Conservation (phyloP, 164 flowering plant genomes). For the Euptelea pleiosperma region DNA sequence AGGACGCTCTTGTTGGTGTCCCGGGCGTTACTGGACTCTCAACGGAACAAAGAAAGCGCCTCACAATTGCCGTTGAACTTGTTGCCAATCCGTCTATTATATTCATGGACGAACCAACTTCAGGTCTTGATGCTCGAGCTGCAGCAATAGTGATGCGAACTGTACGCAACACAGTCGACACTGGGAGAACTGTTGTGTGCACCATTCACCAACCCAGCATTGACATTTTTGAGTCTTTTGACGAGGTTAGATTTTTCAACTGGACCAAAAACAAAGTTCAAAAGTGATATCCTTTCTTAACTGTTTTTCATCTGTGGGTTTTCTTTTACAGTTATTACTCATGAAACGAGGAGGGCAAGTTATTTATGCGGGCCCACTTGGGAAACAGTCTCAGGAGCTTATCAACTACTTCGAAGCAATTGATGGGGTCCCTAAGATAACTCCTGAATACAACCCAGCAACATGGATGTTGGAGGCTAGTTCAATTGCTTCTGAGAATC, state of each 20-base stretch:
- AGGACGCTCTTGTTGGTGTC: constrained; percentile 81
- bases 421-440: constrained; percentile 63
- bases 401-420: constrained; percentile 78
- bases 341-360: constrained; percentile 98
- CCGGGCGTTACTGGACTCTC: constrained; percentile 91
- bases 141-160: constrained; percentile 98
- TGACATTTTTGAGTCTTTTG: constrained; percentile 94
- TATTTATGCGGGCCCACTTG: constrained; percentile 84
- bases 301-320: background rate
- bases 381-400: constrained; percentile 68
- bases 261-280: background rate
- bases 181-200: constrained; percentile 96
- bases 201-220: constrained; percentile 98
- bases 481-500: constrained; percentile 59
- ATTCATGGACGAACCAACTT: constrained; percentile 99
- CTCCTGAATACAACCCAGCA: constrained; percentile 72
- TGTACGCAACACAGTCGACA: constrained; percentile 94
- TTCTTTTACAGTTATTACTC: constrained; percentile 48
- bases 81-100: constrained; percentile 98
- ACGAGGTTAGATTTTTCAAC: constrained; percentile 54
- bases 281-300: background rate
- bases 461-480: constrained; percentile 93
- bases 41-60: constrained; percentile 89
- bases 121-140: constrained; percentile 97
- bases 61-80: constrained; percentile 94